Percentiles rank a stretch among this genome's conserved stretches.
These are phyloP conservation scores for Paracamarosporium sp. DNA, from an alignment of 2,329 filamentous ascomycete genomes.

Conservation along the genomic window DNA sequence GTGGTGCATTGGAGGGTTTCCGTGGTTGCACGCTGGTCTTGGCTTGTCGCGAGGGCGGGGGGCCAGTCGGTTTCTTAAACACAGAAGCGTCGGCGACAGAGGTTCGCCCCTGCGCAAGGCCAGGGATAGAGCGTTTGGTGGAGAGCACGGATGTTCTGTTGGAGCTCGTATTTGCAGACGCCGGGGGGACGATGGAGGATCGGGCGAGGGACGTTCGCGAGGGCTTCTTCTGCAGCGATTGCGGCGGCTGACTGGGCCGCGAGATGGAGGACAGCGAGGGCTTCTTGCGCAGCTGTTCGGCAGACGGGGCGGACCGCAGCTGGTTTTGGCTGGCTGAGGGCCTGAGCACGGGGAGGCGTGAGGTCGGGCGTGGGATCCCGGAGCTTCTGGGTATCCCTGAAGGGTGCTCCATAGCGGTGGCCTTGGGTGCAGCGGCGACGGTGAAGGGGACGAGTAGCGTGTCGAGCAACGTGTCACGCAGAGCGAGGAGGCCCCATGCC, in stretches of 20 bases:
- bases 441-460: slow-evolving; percentile 15
- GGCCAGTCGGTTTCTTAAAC: slow-evolving; percentile 47
- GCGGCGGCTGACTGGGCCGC: slow-evolving; percentile 17
- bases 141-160: slow-evolving; percentile 32
- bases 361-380: slow-evolving; percentile 57
- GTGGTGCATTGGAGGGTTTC: slow-evolving; percentile 12
- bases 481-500: slow-evolving; percentile 4
- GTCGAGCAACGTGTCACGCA: slow-evolving; percentile 13
- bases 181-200: slow-evolving; percentile 26
- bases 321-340: slow-evolving; percentile 47
- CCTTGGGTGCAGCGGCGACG: too few species aligned
- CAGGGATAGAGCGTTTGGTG: slow-evolving; percentile 29
- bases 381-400: slow-evolving; percentile 39
- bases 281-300: slow-evolving; percentile 45
- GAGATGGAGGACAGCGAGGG: slow-evolving; percentile 36
- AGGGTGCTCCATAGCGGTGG: slow-evolving; percentile 38
- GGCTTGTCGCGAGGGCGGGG: slow-evolving; percentile 42
- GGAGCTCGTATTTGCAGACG: slow-evolving; percentile 21
- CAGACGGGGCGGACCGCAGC: slow-evolving; percentile 54
- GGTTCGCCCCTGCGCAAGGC: slow-evolving; percentile 21
- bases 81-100: slow-evolving; percentile 30
- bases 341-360: slow-evolving; percentile 59
- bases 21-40: slow-evolving; percentile 24
- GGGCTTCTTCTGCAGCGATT: slow-evolving; percentile 30
- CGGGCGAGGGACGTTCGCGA: slow-evolving; percentile 33